Conservation (phyloP, 768 basidiomycete species). For the Favolaschia claudopus region DNA sequence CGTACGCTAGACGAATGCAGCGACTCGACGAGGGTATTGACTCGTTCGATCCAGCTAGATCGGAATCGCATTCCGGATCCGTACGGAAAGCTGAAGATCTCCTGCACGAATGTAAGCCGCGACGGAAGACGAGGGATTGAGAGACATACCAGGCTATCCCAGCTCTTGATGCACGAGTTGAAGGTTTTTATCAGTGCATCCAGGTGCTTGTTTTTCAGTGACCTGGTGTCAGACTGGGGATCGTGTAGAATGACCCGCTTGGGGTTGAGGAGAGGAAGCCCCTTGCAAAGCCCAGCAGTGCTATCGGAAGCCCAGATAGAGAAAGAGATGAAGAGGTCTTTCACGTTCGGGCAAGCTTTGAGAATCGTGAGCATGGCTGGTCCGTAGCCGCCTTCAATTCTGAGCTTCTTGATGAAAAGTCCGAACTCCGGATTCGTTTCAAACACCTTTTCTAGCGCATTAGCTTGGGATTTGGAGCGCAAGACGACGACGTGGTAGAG, state of each 20-base stretch:
- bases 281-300: not conserved
- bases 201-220: not conserved
- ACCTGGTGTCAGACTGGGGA: not conserved
- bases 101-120: not conserved
- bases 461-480: conserved; percentile 26
- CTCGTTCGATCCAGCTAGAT: not conserved
- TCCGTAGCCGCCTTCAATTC: conserved; percentile 29
- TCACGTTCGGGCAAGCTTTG: not conserved
- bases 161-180: not conserved
- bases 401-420: conserved; percentile 30
- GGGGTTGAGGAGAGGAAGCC: conserved; percentile 2
- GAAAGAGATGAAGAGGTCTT: not conserved
- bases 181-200: not conserved
- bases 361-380: conserved; percentile 9
- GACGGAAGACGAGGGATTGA: no score
- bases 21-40: not conserved
- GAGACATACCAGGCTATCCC: not conserved
- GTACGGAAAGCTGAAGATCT: not conserved
- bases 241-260: not conserved
- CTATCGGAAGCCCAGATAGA: not conserved
- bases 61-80: not conserved
- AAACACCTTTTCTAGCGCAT: conserved; percentile 21
- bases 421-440: conserved; percentile 18
- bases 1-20: no score
- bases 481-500: no score